A percentile compares a stretch with the other conserved stretches of the same genome.
phyloP scores from a whole-genome alignment of 257 asterid genomes.

The Solanum ossicruentum region DNA sequence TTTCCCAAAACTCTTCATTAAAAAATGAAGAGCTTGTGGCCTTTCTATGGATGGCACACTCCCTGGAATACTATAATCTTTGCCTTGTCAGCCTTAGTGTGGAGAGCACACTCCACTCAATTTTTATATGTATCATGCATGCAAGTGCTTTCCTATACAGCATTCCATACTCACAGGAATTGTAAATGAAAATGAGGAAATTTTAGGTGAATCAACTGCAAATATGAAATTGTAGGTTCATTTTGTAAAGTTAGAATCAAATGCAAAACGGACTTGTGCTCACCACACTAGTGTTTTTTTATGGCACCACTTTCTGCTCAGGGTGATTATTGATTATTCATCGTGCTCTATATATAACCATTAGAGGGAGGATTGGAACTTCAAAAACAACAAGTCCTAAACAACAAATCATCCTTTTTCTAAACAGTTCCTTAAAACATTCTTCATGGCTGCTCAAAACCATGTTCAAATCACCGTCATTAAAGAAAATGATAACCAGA shows the following conservation, averaged over 20 bases:
- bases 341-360: conserved; percentile 27
- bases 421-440: not conserved
- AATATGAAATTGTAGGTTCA: not conserved
- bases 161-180: conserved; percentile 11
- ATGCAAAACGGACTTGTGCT: conserved; percentile 15
- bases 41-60: conserved; percentile 28
- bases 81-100: conserved; percentile 7
- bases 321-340: not conserved
- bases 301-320: not conserved
- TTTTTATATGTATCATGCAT: conserved; percentile 4
- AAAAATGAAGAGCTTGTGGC: not conserved
- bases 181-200: not conserved
- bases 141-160: conserved; percentile 19
- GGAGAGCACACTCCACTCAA: conserved; percentile 44
- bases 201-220: not conserved
- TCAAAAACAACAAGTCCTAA: not conserved
- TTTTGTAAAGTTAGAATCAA: not conserved
- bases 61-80: conserved; percentile 10
- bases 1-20: not conserved
- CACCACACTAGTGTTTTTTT: conserved; percentile 4
- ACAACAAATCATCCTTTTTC: not conserved
- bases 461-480: conserved; percentile 22
- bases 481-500: not conserved
- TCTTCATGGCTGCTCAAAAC: conserved; percentile 35
- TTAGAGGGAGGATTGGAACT: not conserved